phyloP scores from a whole-genome alignment of 768 basidiomycete genomes.

The Nidula microcarpa region DNA sequence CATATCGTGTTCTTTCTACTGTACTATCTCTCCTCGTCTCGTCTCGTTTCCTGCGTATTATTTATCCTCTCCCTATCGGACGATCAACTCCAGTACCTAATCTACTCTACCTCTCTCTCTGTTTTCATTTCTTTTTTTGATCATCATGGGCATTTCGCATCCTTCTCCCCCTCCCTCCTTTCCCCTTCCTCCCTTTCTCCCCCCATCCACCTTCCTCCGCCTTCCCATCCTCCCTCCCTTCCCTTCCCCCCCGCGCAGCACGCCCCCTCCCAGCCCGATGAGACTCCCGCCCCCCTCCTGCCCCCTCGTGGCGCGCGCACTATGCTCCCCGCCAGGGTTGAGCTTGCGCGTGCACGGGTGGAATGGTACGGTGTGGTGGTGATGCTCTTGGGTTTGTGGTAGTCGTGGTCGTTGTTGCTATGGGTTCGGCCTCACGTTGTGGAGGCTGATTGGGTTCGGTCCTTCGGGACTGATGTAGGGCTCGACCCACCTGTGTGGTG shows the following conservation, averaged over 20 bases:
- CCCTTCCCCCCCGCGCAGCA: not conserved
- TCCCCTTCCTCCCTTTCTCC: not conserved
- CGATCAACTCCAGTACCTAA: conserved; percentile 1
- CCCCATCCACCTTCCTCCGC: not conserved
- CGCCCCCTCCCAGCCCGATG: not conserved
- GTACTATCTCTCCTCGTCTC: conserved; percentile 9
- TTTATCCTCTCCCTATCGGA: conserved; percentile 23
- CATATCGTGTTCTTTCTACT: conserved; percentile 8
- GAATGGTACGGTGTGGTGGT: no score
- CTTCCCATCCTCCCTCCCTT: not conserved
- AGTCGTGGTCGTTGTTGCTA: no score
- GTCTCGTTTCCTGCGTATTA: conserved; percentile 14
- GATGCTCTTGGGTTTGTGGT: no score
- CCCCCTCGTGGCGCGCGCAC: not conserved
- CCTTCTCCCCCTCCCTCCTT: not conserved
- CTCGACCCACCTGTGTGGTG: no score
- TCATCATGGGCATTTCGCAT: not conserved
- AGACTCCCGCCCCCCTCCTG: not conserved
- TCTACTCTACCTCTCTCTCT: conserved; percentile 1
- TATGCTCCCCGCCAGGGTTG: no score
- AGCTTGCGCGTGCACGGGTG: no score
- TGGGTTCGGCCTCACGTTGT: no score
- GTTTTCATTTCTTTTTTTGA: conserved; percentile 3
- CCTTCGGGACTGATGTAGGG: no score
- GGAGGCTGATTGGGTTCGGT: no score